These are phyloP conservation scores for Dioszegia aurantiaca DNA, from an alignment of 768 basidiomycete genomes.

Conservation along the genomic window DNA sequence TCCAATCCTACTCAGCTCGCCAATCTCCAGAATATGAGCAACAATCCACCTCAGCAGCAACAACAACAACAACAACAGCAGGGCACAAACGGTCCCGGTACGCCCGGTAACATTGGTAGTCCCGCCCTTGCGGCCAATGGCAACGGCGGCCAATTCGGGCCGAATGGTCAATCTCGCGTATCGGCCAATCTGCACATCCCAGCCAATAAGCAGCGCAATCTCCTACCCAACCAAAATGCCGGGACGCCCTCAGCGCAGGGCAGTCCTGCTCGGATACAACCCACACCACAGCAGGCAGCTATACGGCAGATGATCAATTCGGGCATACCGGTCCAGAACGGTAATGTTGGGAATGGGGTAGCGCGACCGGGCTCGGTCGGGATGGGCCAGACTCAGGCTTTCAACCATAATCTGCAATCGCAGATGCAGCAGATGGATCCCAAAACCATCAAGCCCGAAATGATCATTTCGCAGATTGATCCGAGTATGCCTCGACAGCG, in stretches of 20 bases:
- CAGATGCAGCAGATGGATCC: neutral
- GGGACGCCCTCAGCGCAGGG: slow-evolving; percentile 12
- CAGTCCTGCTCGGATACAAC: slow-evolving; percentile 11
- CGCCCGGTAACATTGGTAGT: neutral
- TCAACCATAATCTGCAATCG: neutral
- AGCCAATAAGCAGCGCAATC: slow-evolving; percentile 36
- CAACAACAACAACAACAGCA: neutral
- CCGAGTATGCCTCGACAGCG: neutral
- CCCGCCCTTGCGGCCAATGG: slow-evolving; percentile 1
- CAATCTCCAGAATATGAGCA: slow-evolving; percentile 7
- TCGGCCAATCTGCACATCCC: slow-evolving; percentile 42
- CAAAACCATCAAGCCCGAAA: slow-evolving; percentile 9
- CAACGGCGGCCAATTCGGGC: slow-evolving; percentile 20
- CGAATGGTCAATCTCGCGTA: slow-evolving; percentile 12
- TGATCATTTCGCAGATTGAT: slow-evolving; percentile 14
- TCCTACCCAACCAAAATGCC: slow-evolving; percentile 20
- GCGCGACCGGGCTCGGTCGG: neutral
- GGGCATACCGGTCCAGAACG: slow-evolving; percentile 27
- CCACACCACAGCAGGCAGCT: slow-evolving; percentile 3
- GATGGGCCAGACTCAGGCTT: neutral
- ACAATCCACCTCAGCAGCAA: neutral
- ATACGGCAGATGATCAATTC: slow-evolving; percentile 24
- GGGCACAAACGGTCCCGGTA: neutral
- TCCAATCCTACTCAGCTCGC: slow-evolving; percentile 1
- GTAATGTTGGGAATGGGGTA: neutral